Conservation (phyloP, 1,139 yeast species). For the Geotrichum carabidarum region DNA sequence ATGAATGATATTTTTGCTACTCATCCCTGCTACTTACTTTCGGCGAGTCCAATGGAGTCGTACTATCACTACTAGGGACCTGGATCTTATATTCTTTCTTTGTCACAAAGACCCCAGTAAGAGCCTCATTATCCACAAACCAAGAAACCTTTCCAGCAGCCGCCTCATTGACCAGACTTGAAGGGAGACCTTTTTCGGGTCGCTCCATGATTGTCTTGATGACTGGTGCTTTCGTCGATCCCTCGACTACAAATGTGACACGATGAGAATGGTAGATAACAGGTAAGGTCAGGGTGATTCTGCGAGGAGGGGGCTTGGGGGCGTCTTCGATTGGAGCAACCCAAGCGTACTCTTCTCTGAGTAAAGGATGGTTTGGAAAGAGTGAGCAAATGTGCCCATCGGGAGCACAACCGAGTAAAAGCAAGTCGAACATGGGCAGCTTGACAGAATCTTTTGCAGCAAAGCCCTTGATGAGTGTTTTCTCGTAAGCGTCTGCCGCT, state of each 20-base stretch:
- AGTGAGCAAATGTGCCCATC: conserved; percentile 96
- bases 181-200: conserved; percentile 94
- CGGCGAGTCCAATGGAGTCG: conserved; percentile 1
- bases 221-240: conserved; percentile 90
- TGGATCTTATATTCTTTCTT: conserved; percentile 63
- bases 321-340: conserved; percentile 90
- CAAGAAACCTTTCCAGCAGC: conserved; percentile 96
- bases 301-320: conserved; percentile 80
- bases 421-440: conserved; percentile 86
- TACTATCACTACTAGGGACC: conserved; percentile 8
- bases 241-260: conserved; percentile 92
- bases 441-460: conserved; percentile 97
- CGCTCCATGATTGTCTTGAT: conserved; percentile 92
- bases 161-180: conserved; percentile 88
- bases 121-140: conserved; percentile 96
- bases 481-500: conserved; percentile 90
- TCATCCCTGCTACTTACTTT: not conserved
- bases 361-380: conserved; percentile 84
- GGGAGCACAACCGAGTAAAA: conserved; percentile 94
- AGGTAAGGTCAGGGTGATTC: conserved; percentile 90
- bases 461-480: conserved; percentile 75
- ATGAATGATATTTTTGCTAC: not conserved
- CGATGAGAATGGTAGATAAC: conserved; percentile 92
- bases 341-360: conserved; percentile 93
- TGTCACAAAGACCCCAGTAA: conserved; percentile 72